phyloP scores from a whole-genome alignment of 2,329 filamentous ascomycete species.

The Cladosporium sp. region DNA sequence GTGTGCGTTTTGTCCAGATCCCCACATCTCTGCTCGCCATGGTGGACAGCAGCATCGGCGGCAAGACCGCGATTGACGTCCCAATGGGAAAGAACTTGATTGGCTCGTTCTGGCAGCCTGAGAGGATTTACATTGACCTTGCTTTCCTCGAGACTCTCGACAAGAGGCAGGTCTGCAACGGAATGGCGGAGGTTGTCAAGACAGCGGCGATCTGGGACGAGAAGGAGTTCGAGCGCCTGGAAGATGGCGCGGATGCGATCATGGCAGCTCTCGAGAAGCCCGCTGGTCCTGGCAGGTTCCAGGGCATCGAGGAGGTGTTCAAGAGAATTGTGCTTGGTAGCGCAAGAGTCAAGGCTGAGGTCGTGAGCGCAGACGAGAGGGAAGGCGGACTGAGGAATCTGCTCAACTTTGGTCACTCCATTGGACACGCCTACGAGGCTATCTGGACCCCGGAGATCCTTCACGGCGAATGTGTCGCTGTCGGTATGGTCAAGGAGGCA shows the following conservation, averaged over 20 bases:
- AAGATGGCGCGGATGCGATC: slow-evolving; percentile 73
- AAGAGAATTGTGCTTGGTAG: slow-evolving; percentile 74
- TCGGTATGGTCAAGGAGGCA: slow-evolving; percentile 97
- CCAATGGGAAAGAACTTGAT: slow-evolving; percentile 94
- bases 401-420: slow-evolving; percentile 96
- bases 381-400: slow-evolving; percentile 92
- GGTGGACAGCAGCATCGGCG: slow-evolving; percentile 97
- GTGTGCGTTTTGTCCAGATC: slow-evolving; percentile 92
- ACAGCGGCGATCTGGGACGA: slow-evolving; percentile 96
- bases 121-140: slow-evolving; percentile 90
- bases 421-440: slow-evolving; percentile 93
- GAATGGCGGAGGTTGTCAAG: slow-evolving; percentile 85
- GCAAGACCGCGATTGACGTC: slow-evolving; percentile 97
- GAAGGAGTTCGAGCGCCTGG: slow-evolving; percentile 75
- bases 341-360: slow-evolving; percentile 86
- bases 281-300: slow-evolving; percentile 56
- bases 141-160: slow-evolving; percentile 87
- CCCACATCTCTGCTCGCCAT: slow-evolving; percentile 92
- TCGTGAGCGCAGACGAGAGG: slow-evolving; percentile 90
- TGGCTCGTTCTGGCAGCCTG: slow-evolving; percentile 93
- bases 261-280: slow-evolving; percentile 64
- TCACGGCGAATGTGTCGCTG: slow-evolving; percentile 91
- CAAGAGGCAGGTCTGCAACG: slow-evolving; percentile 88
- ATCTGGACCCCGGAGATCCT: slow-evolving; percentile 92
- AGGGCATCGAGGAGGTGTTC: slow-evolving; percentile 54